Conservation (phyloP, 805 yeast genomes). For the Pichia cephalocereana region DNA sequence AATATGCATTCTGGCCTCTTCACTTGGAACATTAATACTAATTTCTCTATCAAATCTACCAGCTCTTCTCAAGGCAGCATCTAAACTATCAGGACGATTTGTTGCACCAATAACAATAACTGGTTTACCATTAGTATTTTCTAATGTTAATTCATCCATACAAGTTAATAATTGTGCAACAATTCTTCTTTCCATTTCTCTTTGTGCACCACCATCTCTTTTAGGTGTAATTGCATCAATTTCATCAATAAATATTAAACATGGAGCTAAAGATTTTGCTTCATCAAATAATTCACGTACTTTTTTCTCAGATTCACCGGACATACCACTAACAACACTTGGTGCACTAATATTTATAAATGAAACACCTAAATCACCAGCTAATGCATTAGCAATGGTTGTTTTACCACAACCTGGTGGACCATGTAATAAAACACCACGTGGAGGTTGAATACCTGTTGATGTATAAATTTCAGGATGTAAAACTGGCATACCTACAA, state of each 20-base stretch:
- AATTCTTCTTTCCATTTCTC: slow-evolving; percentile 96
- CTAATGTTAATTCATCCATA: slow-evolving; percentile 85
- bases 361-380: slow-evolving; percentile 91
- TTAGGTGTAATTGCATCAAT: slow-evolving; percentile 98
- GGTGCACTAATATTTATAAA: slow-evolving; percentile 91
- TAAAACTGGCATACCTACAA: slow-evolving; percentile 82
- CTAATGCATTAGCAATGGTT: slow-evolving; percentile 89
- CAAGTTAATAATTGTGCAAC: slow-evolving; percentile 93
- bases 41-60: slow-evolving; percentile 96
- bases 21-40: slow-evolving; percentile 90
- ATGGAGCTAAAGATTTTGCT: slow-evolving; percentile 84
- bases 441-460: slow-evolving; percentile 91
- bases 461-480: slow-evolving; percentile 87
- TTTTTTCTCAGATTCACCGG: slow-evolving; percentile 97
- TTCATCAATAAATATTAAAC: slow-evolving; percentile 88
- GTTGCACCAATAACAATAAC: slow-evolving; percentile 95
- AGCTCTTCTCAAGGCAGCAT: slow-evolving; percentile 90
- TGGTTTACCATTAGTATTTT: slow-evolving; percentile 85
- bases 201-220: slow-evolving; percentile 96
- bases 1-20: slow-evolving; percentile 67
- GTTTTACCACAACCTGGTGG: slow-evolving; percentile 99
- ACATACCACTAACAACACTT: slow-evolving; percentile 95
- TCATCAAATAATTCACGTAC: slow-evolving; percentile 89
- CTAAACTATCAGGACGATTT: slow-evolving; percentile 90
- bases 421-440: slow-evolving; percentile 90